Evolutionary conservation across 2,329 filamentous ascomycete genomes (phyloP).

Genomic region (Trichoderma cornu-damae): DNA sequence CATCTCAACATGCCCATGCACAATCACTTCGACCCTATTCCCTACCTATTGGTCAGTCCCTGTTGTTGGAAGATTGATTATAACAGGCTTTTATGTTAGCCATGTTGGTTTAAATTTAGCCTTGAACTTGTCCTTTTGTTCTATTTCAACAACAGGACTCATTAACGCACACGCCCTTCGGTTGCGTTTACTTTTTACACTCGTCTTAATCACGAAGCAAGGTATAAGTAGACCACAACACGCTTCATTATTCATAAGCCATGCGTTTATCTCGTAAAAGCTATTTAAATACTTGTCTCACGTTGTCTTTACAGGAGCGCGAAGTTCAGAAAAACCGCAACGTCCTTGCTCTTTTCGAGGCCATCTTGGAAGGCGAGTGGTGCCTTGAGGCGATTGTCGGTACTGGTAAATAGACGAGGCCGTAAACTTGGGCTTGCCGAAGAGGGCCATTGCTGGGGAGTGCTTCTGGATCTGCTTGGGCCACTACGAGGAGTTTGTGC

Average conservation of each 20-base stretch:
- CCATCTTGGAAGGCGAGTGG: constrained; percentile 49
- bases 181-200: no score
- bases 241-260: constrained; percentile 1
- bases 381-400: constrained; percentile 46
- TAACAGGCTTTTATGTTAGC: no score
- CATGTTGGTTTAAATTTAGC: no score
- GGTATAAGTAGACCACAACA: constrained; percentile 1
- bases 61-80: no score
- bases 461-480: constrained; percentile 40
- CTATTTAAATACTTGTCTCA: background rate
- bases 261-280: background rate
- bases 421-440: constrained; percentile 35
- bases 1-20: no score
- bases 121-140: no score
- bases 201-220: background rate
- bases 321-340: constrained; percentile 40
- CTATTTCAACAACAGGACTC: no score
- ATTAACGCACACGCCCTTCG: no score
- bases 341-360: constrained; percentile 43
- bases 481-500: constrained; percentile 54
- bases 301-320: background rate
- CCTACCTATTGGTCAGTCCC: no score
- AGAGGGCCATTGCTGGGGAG: constrained; percentile 44
- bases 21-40: no score
- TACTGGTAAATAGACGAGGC: constrained; percentile 55